phyloP scores from a whole-genome alignment of 1,284 basidiomycete genomes.

The Pseudomicrostroma phylloplanum region DNA sequence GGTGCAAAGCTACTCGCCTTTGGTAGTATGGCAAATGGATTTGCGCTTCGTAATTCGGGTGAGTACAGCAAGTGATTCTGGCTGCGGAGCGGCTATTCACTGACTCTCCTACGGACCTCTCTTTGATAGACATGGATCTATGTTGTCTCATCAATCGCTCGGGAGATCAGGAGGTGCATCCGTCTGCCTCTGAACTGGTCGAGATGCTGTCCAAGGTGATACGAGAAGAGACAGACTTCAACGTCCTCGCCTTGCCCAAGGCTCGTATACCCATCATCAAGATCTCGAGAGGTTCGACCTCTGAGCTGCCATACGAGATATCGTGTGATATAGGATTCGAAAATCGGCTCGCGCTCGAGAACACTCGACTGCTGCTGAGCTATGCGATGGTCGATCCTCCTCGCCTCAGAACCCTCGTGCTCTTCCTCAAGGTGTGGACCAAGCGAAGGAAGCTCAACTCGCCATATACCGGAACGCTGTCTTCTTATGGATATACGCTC shows the following conservation, averaged over 20 bases:
- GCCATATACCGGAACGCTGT: slow-evolving; percentile 90
- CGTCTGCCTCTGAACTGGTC: slow-evolving; percentile 74
- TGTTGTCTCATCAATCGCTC: slow-evolving; percentile 69
- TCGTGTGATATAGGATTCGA: slow-evolving; percentile 98
- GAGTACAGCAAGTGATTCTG: slow-evolving; percentile 42
- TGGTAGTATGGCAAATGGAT: slow-evolving; percentile 81
- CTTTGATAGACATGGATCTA: slow-evolving; percentile 81
- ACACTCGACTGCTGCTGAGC: slow-evolving; percentile 88
- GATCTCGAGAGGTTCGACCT: slow-evolving; percentile 66
- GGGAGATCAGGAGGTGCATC: slow-evolving; percentile 10
- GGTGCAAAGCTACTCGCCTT: slow-evolving; percentile 85
- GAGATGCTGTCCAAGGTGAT: slow-evolving; percentile 87
- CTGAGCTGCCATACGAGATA: slow-evolving; percentile 64
- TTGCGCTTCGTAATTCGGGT: slow-evolving; percentile 90
- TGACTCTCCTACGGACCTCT: slow-evolving; percentile 6
- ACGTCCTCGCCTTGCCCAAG: slow-evolving; percentile 90
- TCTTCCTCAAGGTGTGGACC: slow-evolving; percentile 98
- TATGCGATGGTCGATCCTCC: slow-evolving; percentile 96
- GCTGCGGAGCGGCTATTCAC: not conserved
- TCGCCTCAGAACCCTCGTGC: slow-evolving; percentile 82
- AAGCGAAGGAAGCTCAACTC: slow-evolving; percentile 98
- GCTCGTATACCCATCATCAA: slow-evolving; percentile 98
- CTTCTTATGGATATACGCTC: slow-evolving; percentile 94
- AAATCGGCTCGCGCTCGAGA: slow-evolving; percentile 91
- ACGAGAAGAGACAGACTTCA: slow-evolving; percentile 78